Base-by-base conservation (phyloP, 208 protist species). In the Trypanosomatidae sp. region DNA sequence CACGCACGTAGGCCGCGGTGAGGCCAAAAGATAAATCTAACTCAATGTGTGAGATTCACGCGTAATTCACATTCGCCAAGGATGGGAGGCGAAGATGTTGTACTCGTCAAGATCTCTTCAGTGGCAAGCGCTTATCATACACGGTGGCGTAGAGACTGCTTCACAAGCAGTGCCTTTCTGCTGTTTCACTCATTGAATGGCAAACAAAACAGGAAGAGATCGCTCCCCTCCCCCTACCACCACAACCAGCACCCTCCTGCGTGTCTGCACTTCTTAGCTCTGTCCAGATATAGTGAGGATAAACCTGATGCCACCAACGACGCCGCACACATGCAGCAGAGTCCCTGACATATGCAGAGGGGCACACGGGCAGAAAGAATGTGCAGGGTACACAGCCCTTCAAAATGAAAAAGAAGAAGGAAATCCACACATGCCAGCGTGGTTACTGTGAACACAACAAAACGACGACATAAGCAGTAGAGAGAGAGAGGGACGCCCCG, bases 371-470 rank as follows among this genome's bases (percentile, higher is more conserved):
- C 33, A 47, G 13, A 25, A 56, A 41, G 19, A 39, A 15, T 9
- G 36, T 65, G 19, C 33, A 25, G 19, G 60, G 33, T 25, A 4
- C 60, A 30, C 22, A 41, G 22, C 30, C 4, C 17, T 5, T 19
- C 13, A 41, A 53, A 41, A 67, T 12, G n/a, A 43, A 17, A 59
- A 17, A 33, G 1, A 3, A 36, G 55, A 1, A 19, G 12, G 15
- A 8, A 39, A 62, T 10, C 39, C 60, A n/a, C 39, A 46, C n/a
- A 72, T 28, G 19, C 33, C 13, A 47, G 53, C 8, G 66, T 73
- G 41, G 8, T n/a, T 46, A 60, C 60, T 73, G 60, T 68, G 66
- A 74, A 67, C 47, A 74, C 55, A 41, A 58, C 33, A 30, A 58
- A 50, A 47, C 46, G 52, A 39, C 46, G 46, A 69, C 36, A 59